phyloP scores from a whole-genome alignment of 805 yeast genomes.

The Yamadazyma takamatsuzukensis region DNA sequence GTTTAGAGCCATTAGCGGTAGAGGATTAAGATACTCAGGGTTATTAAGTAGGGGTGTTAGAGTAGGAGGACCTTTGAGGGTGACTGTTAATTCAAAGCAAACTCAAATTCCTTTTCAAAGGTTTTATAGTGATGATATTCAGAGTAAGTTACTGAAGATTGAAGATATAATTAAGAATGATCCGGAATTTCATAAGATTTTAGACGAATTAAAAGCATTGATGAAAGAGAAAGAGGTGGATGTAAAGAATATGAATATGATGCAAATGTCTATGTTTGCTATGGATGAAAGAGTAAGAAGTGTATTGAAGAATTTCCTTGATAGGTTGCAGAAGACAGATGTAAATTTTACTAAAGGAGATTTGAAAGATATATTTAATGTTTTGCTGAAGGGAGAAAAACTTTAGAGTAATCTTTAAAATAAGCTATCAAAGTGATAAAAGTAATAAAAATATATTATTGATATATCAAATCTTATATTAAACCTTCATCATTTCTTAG shows the following conservation, averaged over 20 bases:
- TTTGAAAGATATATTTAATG: slow-evolving; percentile 11
- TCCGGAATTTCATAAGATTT: slow-evolving; percentile 29
- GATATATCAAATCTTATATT: background rate
- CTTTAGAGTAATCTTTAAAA: too few species aligned
- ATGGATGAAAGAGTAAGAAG: slow-evolving; percentile 34
- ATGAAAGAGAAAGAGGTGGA: slow-evolving; percentile 31
- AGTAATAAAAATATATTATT: background rate
- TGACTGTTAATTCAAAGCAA: too few species aligned
- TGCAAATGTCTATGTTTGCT: slow-evolving; percentile 34
- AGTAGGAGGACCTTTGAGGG: too few species aligned
- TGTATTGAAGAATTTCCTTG: slow-evolving; percentile 24
- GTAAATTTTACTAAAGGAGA: slow-evolving; percentile 31
- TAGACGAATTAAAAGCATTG: slow-evolving; percentile 28
- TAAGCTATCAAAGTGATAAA: background rate
- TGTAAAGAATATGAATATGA: too few species aligned
- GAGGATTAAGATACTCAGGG: too few species aligned
- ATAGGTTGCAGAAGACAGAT: slow-evolving; percentile 28
- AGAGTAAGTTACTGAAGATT: slow-evolving; percentile 4
- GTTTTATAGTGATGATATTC: background rate
- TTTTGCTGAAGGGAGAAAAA: too few species aligned
- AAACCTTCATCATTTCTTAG: slow-evolving; percentile 26
- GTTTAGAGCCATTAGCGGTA: too few species aligned
- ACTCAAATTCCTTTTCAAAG: too few species aligned
- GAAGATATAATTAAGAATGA: slow-evolving; percentile 7
- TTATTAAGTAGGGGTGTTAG: too few species aligned